Conservation (phyloP, 192 early-diverging fungal genomes). For the Backusella parvicylindrica region DNA sequence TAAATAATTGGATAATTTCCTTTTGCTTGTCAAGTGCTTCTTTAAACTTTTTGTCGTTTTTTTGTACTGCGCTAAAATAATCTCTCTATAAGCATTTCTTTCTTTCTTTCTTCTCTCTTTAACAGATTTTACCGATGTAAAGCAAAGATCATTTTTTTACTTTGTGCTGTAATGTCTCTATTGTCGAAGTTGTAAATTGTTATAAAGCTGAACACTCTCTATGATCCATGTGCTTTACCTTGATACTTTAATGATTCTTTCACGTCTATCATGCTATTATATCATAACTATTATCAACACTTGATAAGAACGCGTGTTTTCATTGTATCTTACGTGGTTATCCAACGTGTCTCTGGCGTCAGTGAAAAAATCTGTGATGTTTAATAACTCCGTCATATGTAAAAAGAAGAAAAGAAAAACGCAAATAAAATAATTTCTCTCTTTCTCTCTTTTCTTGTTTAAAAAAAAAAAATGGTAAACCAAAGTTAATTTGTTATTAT, state of each 20-base stretch:
- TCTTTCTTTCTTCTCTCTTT: background rate
- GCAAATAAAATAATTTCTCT: background rate
- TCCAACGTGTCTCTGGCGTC: background rate
- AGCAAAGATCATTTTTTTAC: slow-evolving; percentile 10
- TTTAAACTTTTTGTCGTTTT: background rate
- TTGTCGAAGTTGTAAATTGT: too few relatives aligned
- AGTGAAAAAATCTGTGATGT: slow-evolving; percentile 2
- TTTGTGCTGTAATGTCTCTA: slow-evolving; percentile 9
- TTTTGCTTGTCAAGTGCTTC: slow-evolving; percentile 1
- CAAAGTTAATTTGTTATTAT: background rate
- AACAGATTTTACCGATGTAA: slow-evolving; percentile 3
- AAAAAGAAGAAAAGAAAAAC: background rate
- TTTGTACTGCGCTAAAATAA: background rate
- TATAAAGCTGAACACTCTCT: background rate
- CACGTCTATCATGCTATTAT: slow-evolving; percentile 3
- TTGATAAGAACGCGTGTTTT: background rate
- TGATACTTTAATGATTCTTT: slow-evolving; percentile 11
- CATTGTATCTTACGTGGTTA: background rate
- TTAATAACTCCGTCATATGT: background rate
- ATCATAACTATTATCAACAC: background rate
- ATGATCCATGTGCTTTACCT: background rate
- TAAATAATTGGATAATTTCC: slow-evolving; percentile 2
- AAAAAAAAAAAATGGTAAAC: too few relatives aligned
- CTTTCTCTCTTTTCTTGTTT: background rate
- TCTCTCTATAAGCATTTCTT: background rate